These are phyloP conservation scores for Aschersonia sp. DNA, from an alignment of 2,329 filamentous ascomycete genomes.

Conservation along the genomic window DNA sequence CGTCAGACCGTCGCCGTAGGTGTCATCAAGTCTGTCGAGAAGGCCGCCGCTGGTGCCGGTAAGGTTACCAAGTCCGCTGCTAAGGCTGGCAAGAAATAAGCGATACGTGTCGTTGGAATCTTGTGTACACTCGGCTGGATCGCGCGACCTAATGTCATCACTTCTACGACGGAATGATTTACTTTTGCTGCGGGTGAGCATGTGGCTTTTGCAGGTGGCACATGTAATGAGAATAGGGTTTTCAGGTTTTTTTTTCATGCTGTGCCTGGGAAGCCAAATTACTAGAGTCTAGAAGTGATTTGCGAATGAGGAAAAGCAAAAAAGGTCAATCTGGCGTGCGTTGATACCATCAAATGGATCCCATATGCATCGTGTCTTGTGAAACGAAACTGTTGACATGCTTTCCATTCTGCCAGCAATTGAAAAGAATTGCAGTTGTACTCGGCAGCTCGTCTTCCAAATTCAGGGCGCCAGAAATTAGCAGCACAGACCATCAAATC, in stretches of 20 bases:
- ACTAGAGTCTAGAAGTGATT: conserved; percentile 32
- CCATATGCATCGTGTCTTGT: background rate
- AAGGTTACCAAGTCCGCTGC: conserved; percentile 62
- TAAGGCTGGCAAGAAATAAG: conserved; percentile 65
- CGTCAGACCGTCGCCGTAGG: conserved; percentile 78
- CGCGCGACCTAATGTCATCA: conserved; percentile 19
- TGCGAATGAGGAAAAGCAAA: conserved; percentile 6
- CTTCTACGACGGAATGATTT: conserved; percentile 31
- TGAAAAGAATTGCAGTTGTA: background rate
- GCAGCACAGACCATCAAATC: too few relatives aligned
- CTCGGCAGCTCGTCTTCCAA: too few relatives aligned
- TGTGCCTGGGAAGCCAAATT: conserved; percentile 27
- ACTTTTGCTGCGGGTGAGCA: conserved; percentile 28
- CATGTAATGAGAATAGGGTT: conserved; percentile 23
- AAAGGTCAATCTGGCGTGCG: background rate
- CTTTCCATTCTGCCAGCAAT: too few relatives aligned
- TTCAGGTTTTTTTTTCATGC: conserved; percentile 11
- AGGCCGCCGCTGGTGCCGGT: conserved; percentile 38
- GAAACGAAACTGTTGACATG: too few relatives aligned
- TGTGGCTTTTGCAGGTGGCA: conserved; percentile 23
- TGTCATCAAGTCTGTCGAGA: conserved; percentile 83
- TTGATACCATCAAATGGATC: too few relatives aligned
- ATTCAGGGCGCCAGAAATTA: too few relatives aligned
- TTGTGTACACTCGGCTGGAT: conserved; percentile 12
- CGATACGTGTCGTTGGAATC: conserved; percentile 10